These are phyloP conservation scores for Albizia julibrissin DNA, from an alignment of 306 rosid species.

Conservation along the genomic window DNA sequence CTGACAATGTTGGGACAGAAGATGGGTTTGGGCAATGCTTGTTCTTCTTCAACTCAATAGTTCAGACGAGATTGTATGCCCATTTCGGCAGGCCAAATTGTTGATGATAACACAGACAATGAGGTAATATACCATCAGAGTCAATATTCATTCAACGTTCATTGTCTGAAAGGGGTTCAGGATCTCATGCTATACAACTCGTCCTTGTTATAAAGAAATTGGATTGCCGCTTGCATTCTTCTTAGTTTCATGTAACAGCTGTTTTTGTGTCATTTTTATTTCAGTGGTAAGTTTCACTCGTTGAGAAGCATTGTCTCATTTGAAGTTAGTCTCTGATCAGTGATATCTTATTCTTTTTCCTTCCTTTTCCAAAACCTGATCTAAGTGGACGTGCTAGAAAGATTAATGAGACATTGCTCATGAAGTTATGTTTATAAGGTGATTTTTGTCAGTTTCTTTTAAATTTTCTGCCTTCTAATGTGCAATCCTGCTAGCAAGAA, in stretches of 20 bases:
- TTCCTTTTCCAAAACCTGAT: conserved; percentile 8
- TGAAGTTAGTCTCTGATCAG: conserved; percentile 23
- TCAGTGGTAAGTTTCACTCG: conserved; percentile 24
- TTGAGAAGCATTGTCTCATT: conserved; percentile 32
- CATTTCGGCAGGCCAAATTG: conserved; percentile 27
- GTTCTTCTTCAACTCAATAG: conserved; percentile 62
- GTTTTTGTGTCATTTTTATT: conserved; percentile 33
- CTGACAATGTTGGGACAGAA: conserved; percentile 81
- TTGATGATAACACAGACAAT: conserved; percentile 35
- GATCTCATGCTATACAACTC: conserved; percentile 24
- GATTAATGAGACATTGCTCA: conserved; percentile 12
- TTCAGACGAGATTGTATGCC: conserved; percentile 21
- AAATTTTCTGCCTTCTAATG: neutral
- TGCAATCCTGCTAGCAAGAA: conserved; percentile 1
- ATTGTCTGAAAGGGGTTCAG: conserved; percentile 31
- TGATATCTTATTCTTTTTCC: conserved; percentile 21
- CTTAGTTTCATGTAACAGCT: conserved; percentile 28
- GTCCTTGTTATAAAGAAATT: conserved; percentile 37
- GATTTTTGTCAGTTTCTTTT: neutral
- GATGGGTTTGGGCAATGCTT: conserved; percentile 80
- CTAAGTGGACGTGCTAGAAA: conserved; percentile 17
- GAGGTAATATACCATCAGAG: conserved; percentile 24
- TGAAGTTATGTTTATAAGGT: conserved; percentile 15
- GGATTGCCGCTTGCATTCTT: conserved; percentile 29
- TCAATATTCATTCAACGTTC: conserved; percentile 28